Evolutionary conservation across 2,329 filamentous ascomycete genomes (phyloP).

Genomic region (Monosporascus sp.): DNA sequence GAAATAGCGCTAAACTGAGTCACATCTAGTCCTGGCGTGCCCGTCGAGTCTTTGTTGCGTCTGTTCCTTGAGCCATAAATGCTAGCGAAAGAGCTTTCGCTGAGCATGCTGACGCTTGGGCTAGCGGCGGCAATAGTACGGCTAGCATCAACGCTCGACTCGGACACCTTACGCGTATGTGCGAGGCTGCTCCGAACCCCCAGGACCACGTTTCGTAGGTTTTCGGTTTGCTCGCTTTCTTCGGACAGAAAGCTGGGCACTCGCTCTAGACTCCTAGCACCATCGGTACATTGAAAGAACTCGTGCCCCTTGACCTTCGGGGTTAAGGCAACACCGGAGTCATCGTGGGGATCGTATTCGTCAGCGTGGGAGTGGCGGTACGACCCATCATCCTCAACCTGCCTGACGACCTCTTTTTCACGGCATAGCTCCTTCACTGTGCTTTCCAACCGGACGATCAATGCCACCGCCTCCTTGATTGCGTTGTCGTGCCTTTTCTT

Average conservation of each 20-base stretch:
- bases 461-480: conserved; percentile 62
- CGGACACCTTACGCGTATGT: conserved; percentile 43
- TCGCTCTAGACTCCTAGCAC: conserved; percentile 38
- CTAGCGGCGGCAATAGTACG: conserved; percentile 41
- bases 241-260: conserved; percentile 64
- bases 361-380: conserved; percentile 28
- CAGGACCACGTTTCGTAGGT: conserved; percentile 55
- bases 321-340: conserved; percentile 14
- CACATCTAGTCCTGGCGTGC: conserved; percentile 15
- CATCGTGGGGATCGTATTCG: conserved; percentile 14
- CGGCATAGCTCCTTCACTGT: conserved; percentile 47
- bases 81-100: conserved; percentile 62
- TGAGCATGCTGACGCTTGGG: conserved; percentile 58
- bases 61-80: conserved; percentile 46
- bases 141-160: conserved; percentile 32
- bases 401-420: conserved; percentile 49
- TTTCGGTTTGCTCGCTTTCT: conserved; percentile 52
- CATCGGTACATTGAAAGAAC: conserved; percentile 19
- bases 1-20: conserved; percentile 14
- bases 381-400: conserved; percentile 38
- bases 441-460: conserved; percentile 62
- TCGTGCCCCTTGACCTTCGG: conserved; percentile 14
- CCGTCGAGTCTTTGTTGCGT: conserved; percentile 6
- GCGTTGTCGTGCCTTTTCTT: conserved; percentile 52
- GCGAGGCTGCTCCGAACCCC: conserved; percentile 42